Evolutionary conservation across 441 rosid species (phyloP).

Genomic region (Euphorbia schlechtendalii): DNA sequence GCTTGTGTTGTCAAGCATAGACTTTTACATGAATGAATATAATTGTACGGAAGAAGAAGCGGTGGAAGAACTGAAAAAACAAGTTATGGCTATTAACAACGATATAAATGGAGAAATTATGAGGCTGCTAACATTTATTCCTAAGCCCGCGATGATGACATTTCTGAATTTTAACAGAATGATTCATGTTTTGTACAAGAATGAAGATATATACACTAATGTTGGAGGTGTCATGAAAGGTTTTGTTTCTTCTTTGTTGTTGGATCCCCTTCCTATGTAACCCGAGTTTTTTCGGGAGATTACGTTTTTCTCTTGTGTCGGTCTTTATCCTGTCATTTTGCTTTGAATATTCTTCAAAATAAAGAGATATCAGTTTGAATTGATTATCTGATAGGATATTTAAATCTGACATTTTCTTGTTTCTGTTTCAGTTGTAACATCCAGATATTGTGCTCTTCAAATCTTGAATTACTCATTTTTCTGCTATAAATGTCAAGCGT

Average conservation of each 20-base stretch:
- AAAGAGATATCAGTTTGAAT: no score
- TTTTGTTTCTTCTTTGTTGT: conserved; percentile 14
- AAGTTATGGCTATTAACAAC: conserved; percentile 16
- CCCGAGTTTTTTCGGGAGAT: no score
- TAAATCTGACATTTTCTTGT: no score
- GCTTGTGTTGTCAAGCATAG: conserved; percentile 19
- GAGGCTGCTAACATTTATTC: conserved; percentile 1
- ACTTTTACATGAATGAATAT: conserved; percentile 26
- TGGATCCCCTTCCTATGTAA: conserved; percentile 20
- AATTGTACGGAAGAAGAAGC: conserved; percentile 16
- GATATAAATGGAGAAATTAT: conserved; percentile 25
- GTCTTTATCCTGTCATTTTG: no score
- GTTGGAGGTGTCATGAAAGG: neutral
- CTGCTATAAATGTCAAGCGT: no score
- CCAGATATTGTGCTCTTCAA: no score
- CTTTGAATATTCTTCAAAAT: no score
- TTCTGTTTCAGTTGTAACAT: no score
- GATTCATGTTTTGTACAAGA: conserved; percentile 14
- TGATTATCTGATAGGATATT: no score
- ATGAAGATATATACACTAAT: conserved; percentile 20
- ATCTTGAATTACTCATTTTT: no score
- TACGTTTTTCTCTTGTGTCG: no score
- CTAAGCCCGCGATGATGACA: conserved; percentile 6
- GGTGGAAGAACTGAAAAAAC: neutral
- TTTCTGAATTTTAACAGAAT: conserved; percentile 20